Evolutionary conservation across 1,284 basidiomycete genomes (phyloP).

Genomic region (Meira nashicola): DNA sequence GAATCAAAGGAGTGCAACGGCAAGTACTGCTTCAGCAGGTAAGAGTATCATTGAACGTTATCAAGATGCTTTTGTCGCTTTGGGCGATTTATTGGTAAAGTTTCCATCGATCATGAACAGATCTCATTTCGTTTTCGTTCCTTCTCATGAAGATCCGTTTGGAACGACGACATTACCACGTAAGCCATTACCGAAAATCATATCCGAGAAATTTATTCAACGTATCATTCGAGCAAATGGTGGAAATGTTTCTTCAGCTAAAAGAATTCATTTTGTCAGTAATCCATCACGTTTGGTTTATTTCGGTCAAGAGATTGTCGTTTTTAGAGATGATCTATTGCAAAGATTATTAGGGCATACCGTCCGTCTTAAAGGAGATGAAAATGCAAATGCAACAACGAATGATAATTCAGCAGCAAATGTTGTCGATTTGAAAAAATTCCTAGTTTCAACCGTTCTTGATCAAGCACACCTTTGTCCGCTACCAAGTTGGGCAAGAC

Average conservation of each 20-base stretch:
- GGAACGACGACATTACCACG: slow-evolving; percentile 68
- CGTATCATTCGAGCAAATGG: slow-evolving; percentile 16
- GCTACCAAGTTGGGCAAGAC: slow-evolving; percentile 69
- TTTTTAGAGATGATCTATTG: slow-evolving; percentile 91
- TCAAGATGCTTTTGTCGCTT: slow-evolving; percentile 74
- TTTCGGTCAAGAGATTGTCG: slow-evolving; percentile 90
- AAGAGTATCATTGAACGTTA: slow-evolving; percentile 13
- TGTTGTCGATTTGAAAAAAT: slow-evolving; percentile 41
- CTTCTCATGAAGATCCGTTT: slow-evolving; percentile 82
- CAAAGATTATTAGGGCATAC: slow-evolving; percentile 81
- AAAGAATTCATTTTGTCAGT: slow-evolving; percentile 62
- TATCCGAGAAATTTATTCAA: slow-evolving; percentile 58
- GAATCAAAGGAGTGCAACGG: slow-evolving; percentile 60
- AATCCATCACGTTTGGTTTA: slow-evolving; percentile 95
- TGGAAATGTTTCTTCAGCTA: slow-evolving; percentile 13
- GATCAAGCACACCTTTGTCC: slow-evolving; percentile 68
- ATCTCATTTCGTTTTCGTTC: slow-evolving; percentile 89
- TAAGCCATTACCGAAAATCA: slow-evolving; percentile 57
- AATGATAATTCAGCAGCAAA: slow-evolving; percentile 8
- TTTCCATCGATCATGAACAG: slow-evolving; percentile 71
- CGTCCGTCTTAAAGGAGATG: slow-evolving; percentile 40
- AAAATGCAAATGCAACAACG: slow-evolving; percentile 7
- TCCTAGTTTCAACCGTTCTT: slow-evolving; percentile 50
- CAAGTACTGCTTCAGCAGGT: slow-evolving; percentile 3
- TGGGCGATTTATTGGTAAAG: slow-evolving; percentile 75